These are phyloP conservation scores for Acanthamoeba divionensis DNA, from an alignment of 208 protist species.

Conservation along the genomic window DNA sequence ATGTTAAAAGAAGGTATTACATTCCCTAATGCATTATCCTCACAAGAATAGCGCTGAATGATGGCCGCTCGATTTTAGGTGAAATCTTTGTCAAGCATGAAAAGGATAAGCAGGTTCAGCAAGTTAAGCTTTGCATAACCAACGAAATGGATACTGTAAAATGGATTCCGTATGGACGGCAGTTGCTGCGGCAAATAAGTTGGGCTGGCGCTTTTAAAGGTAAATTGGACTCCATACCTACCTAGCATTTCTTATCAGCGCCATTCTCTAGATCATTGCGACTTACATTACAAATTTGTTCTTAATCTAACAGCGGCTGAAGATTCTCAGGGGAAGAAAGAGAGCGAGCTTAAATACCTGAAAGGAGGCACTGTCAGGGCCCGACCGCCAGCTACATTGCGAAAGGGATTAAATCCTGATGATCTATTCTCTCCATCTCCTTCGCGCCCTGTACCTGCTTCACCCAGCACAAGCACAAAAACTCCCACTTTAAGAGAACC, in stretches of 20 bases:
- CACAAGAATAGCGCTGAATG: background rate
- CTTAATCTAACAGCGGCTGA: background rate
- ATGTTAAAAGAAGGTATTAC: constrained; percentile 27
- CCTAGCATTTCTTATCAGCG: too few relatives aligned
- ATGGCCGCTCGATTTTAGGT: background rate
- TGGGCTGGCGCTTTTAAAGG: background rate
- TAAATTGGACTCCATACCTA: too few relatives aligned
- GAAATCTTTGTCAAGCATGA: constrained; percentile 11
- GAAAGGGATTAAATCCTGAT: too few relatives aligned
- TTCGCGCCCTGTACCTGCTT: too few relatives aligned
- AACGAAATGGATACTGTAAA: background rate
- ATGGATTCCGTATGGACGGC: background rate
- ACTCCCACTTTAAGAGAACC: background rate
- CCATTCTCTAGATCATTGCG: too few relatives aligned
- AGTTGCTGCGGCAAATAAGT: background rate
- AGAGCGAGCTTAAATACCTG: constrained; percentile 1
- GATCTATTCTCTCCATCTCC: too few relatives aligned
- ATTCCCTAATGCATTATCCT: background rate
- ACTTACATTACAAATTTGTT: too few relatives aligned
- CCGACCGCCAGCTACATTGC: too few relatives aligned
- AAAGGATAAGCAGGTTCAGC: background rate
- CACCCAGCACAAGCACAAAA: background rate
- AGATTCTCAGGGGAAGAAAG: background rate
- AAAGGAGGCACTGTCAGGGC: background rate
- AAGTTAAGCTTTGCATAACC: constrained; percentile 5